Percentiles rank a stretch among this genome's conserved stretches.
Conservation (phyloP, 352 stramenopile genomes). For the Globisporangium uncinulatum region DNA sequence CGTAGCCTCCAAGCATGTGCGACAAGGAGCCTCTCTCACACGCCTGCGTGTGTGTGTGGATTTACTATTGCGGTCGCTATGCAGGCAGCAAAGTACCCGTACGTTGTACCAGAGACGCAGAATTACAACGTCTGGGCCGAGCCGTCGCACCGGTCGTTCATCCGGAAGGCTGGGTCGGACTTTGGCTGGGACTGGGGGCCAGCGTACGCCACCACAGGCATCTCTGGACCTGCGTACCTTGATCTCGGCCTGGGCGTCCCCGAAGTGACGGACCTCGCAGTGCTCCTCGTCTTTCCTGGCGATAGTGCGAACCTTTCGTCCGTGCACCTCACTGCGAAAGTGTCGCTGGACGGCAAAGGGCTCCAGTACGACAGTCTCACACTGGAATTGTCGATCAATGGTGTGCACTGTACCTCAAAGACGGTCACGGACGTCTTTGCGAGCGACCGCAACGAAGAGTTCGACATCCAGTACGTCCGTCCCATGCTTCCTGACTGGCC, state of each 20-base stretch:
- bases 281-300: slow-evolving; percentile 33
- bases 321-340: slow-evolving; percentile 33
- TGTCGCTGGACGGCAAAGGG: slow-evolving; percentile 25
- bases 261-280: slow-evolving; percentile 30
- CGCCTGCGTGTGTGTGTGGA: slow-evolving; percentile 1
- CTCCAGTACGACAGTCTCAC: slow-evolving; percentile 27
- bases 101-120: slow-evolving; percentile 63
- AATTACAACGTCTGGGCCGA: slow-evolving; percentile 83
- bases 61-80: no score
- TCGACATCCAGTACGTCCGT: slow-evolving; percentile 32
- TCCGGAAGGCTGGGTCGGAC: slow-evolving; percentile 81
- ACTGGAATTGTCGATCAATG: slow-evolving; percentile 47
- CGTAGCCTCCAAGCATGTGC: no score
- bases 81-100: slow-evolving; percentile 59
- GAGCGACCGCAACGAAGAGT: slow-evolving; percentile 10
- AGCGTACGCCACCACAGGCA: slow-evolving; percentile 57
- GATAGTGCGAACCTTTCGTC: slow-evolving; percentile 24
- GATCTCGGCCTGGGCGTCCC: slow-evolving; percentile 20
- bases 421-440: slow-evolving; percentile 12
- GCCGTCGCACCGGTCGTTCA: slow-evolving; percentile 66
- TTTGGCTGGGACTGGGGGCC: slow-evolving; percentile 89
- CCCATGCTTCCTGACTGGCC: not conserved
- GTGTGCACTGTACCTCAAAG: slow-evolving; percentile 16
- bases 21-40: not conserved
- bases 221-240: slow-evolving; percentile 47